These are phyloP conservation scores for Nephelium lappaceum DNA, from an alignment of 345 rosid genomes.

Conservation along the genomic window DNA sequence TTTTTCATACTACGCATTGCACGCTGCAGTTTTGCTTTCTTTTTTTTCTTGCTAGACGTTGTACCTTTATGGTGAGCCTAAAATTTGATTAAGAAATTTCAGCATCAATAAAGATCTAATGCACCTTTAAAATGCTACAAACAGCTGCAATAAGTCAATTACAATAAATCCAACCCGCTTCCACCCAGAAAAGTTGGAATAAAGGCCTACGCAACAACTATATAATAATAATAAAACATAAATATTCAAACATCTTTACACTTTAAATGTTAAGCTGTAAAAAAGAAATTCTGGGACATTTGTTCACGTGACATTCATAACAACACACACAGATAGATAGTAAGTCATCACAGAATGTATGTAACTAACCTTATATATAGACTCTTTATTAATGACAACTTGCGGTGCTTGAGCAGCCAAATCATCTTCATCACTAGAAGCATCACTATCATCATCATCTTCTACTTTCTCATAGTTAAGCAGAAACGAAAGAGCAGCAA, in stretches of 20 bases:
- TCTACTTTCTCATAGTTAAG: constrained; percentile 88
- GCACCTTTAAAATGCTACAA: not conserved
- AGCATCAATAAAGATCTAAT: constrained; percentile 18
- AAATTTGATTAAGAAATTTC: constrained; percentile 17
- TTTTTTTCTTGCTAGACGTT: constrained; percentile 87
- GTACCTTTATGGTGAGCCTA: constrained; percentile 89
- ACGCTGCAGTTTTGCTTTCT: constrained; percentile 92
- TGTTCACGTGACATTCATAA: not conserved
- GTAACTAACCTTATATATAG: constrained; percentile 74
- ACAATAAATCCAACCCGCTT: not conserved
- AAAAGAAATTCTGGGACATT: not conserved
- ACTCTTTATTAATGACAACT: constrained; percentile 60
- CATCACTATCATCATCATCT: constrained; percentile 69
- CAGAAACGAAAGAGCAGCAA: constrained; percentile 76
- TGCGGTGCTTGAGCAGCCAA: constrained; percentile 43
- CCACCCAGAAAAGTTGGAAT: not conserved
- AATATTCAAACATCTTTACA: not conserved
- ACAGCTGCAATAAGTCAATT: not conserved
- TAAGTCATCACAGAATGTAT: not conserved
- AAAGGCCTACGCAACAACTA: not conserved
- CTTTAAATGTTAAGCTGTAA: not conserved
- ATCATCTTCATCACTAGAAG: constrained; percentile 76
- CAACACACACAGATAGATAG: not conserved
- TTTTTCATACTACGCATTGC: constrained; percentile 77
- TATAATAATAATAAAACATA: not conserved